Base-by-base conservation (phyloP, 768 basidiomycete species). In the Sarcodon sp. region DNA sequence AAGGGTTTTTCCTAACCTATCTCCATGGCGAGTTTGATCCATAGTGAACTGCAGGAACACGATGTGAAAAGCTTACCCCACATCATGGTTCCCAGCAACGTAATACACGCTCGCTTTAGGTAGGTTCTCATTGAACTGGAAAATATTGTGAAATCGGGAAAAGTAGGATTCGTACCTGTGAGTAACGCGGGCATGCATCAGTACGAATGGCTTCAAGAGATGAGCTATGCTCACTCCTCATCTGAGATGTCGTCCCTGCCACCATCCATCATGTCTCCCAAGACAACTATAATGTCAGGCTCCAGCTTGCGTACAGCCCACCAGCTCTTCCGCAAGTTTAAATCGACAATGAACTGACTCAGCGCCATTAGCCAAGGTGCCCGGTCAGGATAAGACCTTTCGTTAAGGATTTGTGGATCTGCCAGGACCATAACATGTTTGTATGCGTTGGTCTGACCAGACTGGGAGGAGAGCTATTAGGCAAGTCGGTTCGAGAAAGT, bases 191-290 rank as follows among this genome's bases (percentile, higher is more conserved):
- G 33, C 37, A 12, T n/a, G n/a, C 35, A 49, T 13, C 44, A 46
- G 46, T 50, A 50, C 27, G 38, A 45, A 45, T 31, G 34, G 7
- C 46, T 21, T n/a, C 21, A 10, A 37, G 39, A 27, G 18, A 44
- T 35, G 34, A n/a, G 12, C 41, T 21, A 52, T 46, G 45, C 86
- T 62, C 59, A 92, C 93, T 91, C 81, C 39, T 62, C 63, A 44
- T 76, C 71, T 3, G 72, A 60, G 72, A 84, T 84, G 16, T 67
- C 67, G 27, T 73, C 68, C 47, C 88, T 69, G 1, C 89, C 91
- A 47, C 76, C 79, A 56, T 94, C 90, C 78, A 94, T 78, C 87
- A 94, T 86, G 61, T 96, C 91, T 35, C 93, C 93, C 16, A 92
- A 69, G 53, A 94, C 85, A 2, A 96, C 66, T 4, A 94, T 75